Evolutionary conservation across 371 early-diverging fungal genomes (phyloP).

Genomic region (Smittium culicis): DNA sequence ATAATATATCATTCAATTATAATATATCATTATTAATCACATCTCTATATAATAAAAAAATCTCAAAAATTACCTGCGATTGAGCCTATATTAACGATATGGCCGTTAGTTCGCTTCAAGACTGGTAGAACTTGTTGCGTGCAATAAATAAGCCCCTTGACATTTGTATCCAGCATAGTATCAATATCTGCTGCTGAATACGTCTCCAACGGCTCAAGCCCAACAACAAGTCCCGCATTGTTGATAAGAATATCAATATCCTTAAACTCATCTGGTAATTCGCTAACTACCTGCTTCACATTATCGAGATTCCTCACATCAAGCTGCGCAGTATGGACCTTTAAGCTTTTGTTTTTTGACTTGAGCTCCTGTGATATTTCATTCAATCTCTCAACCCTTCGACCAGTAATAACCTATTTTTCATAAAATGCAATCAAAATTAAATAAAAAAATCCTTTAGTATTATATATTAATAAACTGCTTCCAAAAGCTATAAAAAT

Average conservation of each 20-base stretch:
- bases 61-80: conserved; percentile 48
- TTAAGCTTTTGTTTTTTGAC: neutral
- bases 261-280: conserved; percentile 40
- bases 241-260: conserved; percentile 10
- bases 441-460: too few species aligned
- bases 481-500: too few species aligned
- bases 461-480: too few species aligned
- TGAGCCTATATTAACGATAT: conserved; percentile 81
- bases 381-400: conserved; percentile 9
- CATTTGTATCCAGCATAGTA: conserved; percentile 78
- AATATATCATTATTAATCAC: too few species aligned
- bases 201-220: conserved; percentile 55
- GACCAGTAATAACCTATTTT: conserved; percentile 12
- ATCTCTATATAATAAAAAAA: neutral
- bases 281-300: conserved; percentile 40
- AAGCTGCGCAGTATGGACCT: conserved; percentile 46
- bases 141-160: conserved; percentile 66
- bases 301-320: conserved; percentile 55
- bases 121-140: conserved; percentile 67
- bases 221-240: conserved; percentile 22
- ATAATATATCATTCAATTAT: too few species aligned
- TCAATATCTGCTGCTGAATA: conserved; percentile 51
- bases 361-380: conserved; percentile 1
- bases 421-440: too few species aligned
- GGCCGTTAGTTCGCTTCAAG: conserved; percentile 64